Conservation (phyloP, 768 basidiomycete genomes). For the Amanita exitialis region DNA sequence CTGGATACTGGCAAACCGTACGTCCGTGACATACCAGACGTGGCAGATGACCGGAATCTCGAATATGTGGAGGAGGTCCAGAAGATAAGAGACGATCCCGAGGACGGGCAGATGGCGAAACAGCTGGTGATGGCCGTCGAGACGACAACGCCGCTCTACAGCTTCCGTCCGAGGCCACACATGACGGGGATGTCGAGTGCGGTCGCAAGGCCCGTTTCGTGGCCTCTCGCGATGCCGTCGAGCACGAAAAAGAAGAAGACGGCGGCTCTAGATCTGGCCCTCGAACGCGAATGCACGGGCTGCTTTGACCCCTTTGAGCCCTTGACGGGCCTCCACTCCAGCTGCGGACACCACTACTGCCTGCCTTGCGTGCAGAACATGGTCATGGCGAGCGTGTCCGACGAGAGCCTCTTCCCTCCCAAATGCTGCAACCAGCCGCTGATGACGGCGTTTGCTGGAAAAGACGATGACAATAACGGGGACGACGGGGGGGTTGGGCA, state of each 20-base stretch:
- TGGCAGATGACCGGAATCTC: neutral
- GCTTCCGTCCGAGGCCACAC: neutral
- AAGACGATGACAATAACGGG: too few species aligned
- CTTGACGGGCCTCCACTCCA: slow-evolving; percentile 20
- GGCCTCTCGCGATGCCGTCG: neutral
- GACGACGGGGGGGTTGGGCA: neutral
- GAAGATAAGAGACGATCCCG: neutral
- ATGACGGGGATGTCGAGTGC: neutral
- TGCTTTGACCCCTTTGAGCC: slow-evolving; percentile 25
- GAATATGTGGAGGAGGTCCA: slow-evolving; percentile 1
- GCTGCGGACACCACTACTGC: slow-evolving; percentile 41
- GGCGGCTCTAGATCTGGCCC: slow-evolving; percentile 9
- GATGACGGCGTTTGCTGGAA: neutral
- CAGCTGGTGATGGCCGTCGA: too few species aligned
- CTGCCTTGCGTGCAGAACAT: slow-evolving; percentile 29
- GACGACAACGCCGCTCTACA: neutral
- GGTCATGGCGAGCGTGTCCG: slow-evolving; percentile 29
- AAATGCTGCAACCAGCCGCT: slow-evolving; percentile 29
- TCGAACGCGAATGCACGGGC: slow-evolving; percentile 26
- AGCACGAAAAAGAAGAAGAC: neutral
- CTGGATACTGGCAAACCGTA: neutral
- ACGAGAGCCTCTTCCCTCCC: slow-evolving; percentile 43
- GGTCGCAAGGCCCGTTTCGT: neutral
- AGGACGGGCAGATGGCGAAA: neutral
- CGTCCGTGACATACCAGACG: neutral